phyloP scores from a whole-genome alignment of 2,329 filamentous ascomycete species.

The Phyllosticta ampelicida region DNA sequence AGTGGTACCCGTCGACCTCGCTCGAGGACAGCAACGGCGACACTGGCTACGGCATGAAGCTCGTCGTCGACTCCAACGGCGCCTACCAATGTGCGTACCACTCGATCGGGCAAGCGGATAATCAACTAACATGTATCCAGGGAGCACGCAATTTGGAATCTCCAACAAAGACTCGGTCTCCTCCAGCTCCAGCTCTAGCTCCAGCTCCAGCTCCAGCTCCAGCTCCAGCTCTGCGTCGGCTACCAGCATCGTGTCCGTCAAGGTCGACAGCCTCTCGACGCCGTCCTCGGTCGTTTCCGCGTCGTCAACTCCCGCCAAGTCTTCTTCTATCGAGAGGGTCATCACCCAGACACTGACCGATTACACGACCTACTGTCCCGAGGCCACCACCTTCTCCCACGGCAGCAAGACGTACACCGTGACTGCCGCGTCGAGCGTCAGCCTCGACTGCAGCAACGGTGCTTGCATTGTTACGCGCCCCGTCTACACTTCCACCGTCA shows the following conservation, averaged over 20 bases:
- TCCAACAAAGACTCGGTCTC: constrained; percentile 25
- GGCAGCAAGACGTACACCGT: constrained; percentile 9
- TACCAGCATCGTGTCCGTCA: constrained; percentile 12
- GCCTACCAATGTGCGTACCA: constrained; percentile 43
- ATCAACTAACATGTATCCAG: background rate
- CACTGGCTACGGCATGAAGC: constrained; percentile 49
- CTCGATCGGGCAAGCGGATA: background rate
- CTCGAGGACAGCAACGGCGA: constrained; percentile 34
- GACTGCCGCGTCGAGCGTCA: constrained; percentile 10
- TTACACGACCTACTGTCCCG: constrained; percentile 24
- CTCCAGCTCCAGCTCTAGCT: background rate
- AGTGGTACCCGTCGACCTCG: constrained; percentile 41
- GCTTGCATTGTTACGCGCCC: constrained; percentile 19
- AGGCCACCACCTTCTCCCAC: constrained; percentile 5
- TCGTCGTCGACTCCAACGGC: constrained; percentile 49
- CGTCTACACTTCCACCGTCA: constrained; percentile 10
- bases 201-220: background rate
- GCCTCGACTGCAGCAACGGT: constrained; percentile 16
- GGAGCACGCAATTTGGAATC: constrained; percentile 52
- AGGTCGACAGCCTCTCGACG: constrained; percentile 11
- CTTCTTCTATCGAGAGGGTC: constrained; percentile 20
- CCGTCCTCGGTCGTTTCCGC: constrained; percentile 6
- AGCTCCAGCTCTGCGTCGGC: constrained; percentile 9
- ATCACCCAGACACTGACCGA: constrained; percentile 22
- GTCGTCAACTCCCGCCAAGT: constrained; percentile 14